Evolutionary conservation across 129 eudicot genomes (phyloP), one percentile per base, ranked within the genome.

Genomic region (Tanacetum coccineum): DNA sequence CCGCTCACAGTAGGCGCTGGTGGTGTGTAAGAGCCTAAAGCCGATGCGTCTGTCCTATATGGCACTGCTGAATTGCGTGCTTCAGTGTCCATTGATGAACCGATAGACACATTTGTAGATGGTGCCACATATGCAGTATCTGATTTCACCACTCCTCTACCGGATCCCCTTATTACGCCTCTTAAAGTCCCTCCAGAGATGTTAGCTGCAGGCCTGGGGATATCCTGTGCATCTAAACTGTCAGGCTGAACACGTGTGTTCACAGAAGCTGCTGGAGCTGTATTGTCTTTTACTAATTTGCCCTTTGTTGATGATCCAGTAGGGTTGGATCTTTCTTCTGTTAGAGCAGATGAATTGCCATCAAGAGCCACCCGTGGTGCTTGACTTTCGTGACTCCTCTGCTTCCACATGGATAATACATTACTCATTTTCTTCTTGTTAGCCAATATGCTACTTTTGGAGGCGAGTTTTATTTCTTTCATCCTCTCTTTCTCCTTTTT

Each of bases 391-490:
- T 89, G 92, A 62, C 95, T 93, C 74, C 99, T 89, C 66, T 93
- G 99, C 65, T 93, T 93, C 99, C 99, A 93, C 96, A 89, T 89
- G 11, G 90, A 78, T 45, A 93, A 76, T 13, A 93, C 99, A 66
- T 93, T 93, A 67, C 80, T 93, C 99, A 93, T 93, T 77, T 89
- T 93, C 82, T 93, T 93, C 83, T 93, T 93, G 79, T 69, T 93
- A 44, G 99, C 99, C 25, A 93, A 67, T 13, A 93, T 79, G 45
- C 99, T 93, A 72, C 93, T 93, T 72, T 93, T 93, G 26, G 99
- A 89, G 61, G 99, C 99, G n/a, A 93, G 95, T 55, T 66, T 77
- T 62, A 93, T 88, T 73, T 88, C 98, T 80, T 86, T 93, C 48
- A 82, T 22, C 67, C 77, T 93, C 74, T 88, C 96, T 69, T 88